Evolutionary conservation across 306 rosid genomes (phyloP), one percentile per base, ranked within the genome.

Genomic region (Sphenostylis stenocarpa): DNA sequence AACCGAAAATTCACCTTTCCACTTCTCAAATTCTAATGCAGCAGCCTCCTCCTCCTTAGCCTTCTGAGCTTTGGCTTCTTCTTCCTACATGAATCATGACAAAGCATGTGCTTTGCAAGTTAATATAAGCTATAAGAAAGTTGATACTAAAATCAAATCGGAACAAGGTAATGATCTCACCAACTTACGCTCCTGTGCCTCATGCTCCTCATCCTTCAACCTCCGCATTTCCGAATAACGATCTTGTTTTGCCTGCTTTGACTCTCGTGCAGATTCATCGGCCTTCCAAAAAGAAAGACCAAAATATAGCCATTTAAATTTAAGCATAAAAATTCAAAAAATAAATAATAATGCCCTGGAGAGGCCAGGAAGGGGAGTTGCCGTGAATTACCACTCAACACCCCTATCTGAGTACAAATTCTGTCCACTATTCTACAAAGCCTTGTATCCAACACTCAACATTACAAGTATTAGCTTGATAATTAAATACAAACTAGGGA

Each of bases 1-100:
- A 33, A 96, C 75, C 12, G 99, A 92, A 84, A 96, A 91, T 60
- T 89, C 99, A 0, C 96, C 98, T 84, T 92, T 96, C 99, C 99
- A 96, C 87, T 92, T 96, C 20, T 92, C 97, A 86, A 95, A 92
- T 82, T 96, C 99, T 61, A 91, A 75, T 21, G 98, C 96, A 79
- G 99, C 97, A 79, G 93, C 97, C 77, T 88, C 98, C 82, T 92
- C 99, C 81, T 92, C 99, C 93, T 81, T 88, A 67, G 96, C 99
- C 83, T 88, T 92, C 70, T 81, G 96, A 65, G 92, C 96, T 81
- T 63, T 76, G 70, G 96, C 99, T 83, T 92, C 98, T 86, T 96
- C 99, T 83, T 96, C 99, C 98, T 96, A 75, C 28, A 77, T 56
- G 78, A 83, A 81, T 73, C 80, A 80, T 38, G 48, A 45, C 43